Conservation (phyloP, 768 basidiomycete species). For the Leucosporidium yakuticum region DNA sequence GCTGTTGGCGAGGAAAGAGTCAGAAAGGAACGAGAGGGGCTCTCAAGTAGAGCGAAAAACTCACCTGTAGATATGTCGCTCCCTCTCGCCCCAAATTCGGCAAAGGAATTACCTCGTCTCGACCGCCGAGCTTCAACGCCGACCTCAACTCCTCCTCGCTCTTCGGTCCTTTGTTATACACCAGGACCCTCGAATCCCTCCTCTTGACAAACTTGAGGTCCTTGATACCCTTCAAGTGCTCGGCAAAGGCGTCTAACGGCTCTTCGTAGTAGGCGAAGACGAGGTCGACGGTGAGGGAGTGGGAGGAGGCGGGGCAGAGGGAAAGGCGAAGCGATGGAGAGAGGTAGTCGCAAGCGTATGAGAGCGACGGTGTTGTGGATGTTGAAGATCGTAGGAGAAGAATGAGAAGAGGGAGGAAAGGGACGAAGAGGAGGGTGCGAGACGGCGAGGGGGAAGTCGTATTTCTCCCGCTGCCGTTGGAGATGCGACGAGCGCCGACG, state of each 20-base stretch:
- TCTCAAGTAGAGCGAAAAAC: slow-evolving; percentile 9
- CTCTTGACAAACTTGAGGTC: background rate
- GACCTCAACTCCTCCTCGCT: slow-evolving; percentile 18
- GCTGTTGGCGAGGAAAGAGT: slow-evolving; percentile 22
- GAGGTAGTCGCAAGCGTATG: slow-evolving; percentile 18
- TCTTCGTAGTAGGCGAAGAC: slow-evolving; percentile 42
- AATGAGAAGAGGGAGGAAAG: slow-evolving; percentile 24
- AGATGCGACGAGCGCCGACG: too few species aligned
- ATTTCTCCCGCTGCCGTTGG: too few species aligned
- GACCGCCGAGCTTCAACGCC: slow-evolving; percentile 24
- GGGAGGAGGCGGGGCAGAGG: slow-evolving; percentile 9
- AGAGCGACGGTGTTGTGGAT: background rate
- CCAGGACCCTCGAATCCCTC: slow-evolving; percentile 28
- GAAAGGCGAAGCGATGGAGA: slow-evolving; percentile 10
- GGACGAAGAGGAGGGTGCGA: slow-evolving; percentile 13
- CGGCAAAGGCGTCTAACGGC: slow-evolving; percentile 20
- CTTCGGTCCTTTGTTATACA: slow-evolving; percentile 39
- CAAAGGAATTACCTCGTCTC: slow-evolving; percentile 40
- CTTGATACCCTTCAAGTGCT: slow-evolving; percentile 25
- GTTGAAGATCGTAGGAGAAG: slow-evolving; percentile 10
- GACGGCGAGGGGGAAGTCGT: too few species aligned
- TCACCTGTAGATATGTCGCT: slow-evolving; percentile 42
- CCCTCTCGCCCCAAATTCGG: slow-evolving; percentile 42
- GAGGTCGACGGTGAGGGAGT: slow-evolving; percentile 17
- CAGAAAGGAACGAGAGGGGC: background rate